A percentile compares a stretch with the other conserved stretches of the same genome.
Conservation (phyloP, 495 filamentous ascomycete species). For the Aspergillus carlsbadensis region DNA sequence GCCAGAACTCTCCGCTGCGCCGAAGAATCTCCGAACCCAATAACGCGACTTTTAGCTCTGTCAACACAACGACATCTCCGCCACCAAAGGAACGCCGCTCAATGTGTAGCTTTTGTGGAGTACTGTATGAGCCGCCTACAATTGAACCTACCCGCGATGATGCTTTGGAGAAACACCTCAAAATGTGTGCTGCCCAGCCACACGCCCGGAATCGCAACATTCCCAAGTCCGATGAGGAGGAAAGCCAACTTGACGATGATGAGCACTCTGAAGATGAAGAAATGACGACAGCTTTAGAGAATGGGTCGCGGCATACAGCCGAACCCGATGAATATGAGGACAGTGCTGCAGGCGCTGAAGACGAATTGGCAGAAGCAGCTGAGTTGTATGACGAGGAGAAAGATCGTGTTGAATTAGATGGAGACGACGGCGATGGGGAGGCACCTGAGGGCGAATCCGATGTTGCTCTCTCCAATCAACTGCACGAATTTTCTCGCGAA, state of each 20-base stretch:
- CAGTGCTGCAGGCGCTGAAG: slow-evolving; percentile 16
- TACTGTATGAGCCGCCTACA: slow-evolving; percentile 30
- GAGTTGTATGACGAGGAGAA: slow-evolving; percentile 25
- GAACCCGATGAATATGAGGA: slow-evolving; percentile 15
- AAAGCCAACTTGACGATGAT: slow-evolving; percentile 13
- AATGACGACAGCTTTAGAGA: not conserved
- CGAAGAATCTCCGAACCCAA: slow-evolving; percentile 47
- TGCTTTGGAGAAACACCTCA: slow-evolving; percentile 31
- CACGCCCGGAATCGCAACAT: not conserved
- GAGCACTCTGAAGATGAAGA: slow-evolving; percentile 16
- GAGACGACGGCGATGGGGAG: slow-evolving; percentile 22
- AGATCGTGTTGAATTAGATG: slow-evolving; percentile 22
- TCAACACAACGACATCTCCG: slow-evolving; percentile 38
- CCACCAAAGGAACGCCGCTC: slow-evolving; percentile 23
- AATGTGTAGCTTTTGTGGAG: slow-evolving; percentile 41
- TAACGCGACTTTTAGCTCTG: slow-evolving; percentile 37
- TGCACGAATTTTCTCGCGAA: slow-evolving; percentile 31
- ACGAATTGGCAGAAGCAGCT: slow-evolving; percentile 19
- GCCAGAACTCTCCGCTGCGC: slow-evolving; percentile 43
- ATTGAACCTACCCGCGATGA: slow-evolving; percentile 26
- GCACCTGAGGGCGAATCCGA: slow-evolving; percentile 21
- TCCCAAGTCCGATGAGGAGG: slow-evolving; percentile 15
- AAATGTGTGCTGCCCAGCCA: slow-evolving; percentile 29
- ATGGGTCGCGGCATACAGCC: slow-evolving; percentile 1
- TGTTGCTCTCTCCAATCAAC: slow-evolving; percentile 31